Evolutionary conservation across 2,329 filamentous ascomycete genomes (phyloP).

Genomic region (Verticillium zaregamsianum): DNA sequence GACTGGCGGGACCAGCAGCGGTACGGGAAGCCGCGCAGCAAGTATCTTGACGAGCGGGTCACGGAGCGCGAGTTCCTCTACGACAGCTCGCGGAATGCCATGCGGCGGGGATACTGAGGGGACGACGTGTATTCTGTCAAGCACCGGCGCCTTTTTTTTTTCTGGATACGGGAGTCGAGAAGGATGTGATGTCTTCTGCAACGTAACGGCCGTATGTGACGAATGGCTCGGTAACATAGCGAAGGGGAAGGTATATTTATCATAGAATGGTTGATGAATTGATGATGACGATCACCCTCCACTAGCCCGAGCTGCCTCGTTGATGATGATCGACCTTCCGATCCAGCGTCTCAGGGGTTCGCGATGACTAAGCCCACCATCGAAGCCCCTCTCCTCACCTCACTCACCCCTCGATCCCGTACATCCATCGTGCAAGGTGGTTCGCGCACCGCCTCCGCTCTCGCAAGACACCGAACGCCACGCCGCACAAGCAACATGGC

Average conservation of each 20-base stretch:
- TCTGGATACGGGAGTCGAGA: background rate
- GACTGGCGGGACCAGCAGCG: constrained; percentile 40
- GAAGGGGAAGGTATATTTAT: background rate
- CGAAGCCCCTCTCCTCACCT: too few species aligned
- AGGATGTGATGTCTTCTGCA: background rate
- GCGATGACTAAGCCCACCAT: too few species aligned
- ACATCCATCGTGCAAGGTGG: too few species aligned
- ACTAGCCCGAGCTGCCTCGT: too few species aligned
- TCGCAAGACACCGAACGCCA: background rate
- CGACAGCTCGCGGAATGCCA: constrained; percentile 34
- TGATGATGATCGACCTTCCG: background rate
- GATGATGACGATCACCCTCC: background rate
- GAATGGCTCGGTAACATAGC: background rate
- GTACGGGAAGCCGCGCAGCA: constrained; percentile 22
- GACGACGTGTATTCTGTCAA: background rate
- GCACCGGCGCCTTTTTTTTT: background rate
- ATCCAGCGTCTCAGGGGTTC: too few species aligned
- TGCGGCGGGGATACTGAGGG: background rate
- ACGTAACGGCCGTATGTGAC: background rate
- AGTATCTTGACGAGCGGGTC: constrained; percentile 53
- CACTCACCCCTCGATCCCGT: too few species aligned
- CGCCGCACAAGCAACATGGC: background rate
- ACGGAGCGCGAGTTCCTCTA: constrained; percentile 66
- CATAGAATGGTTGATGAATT: background rate
- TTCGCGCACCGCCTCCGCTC: too few species aligned